Conservation (phyloP, 208 protist species). For the Trypanosoma cruzi region DNA sequence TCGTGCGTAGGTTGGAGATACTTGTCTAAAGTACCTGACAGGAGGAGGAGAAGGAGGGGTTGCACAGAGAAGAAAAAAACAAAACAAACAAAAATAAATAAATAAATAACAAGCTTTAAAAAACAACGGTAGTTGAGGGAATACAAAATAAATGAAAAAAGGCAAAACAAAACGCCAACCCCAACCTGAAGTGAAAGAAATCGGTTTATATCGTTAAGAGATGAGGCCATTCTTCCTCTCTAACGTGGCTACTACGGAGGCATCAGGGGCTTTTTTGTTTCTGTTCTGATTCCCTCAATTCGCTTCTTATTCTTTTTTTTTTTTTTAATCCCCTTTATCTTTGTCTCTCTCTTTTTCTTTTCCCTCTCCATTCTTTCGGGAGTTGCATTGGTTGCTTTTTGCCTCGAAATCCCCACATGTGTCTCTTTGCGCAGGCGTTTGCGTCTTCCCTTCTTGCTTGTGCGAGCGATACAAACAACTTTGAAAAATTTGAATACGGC, state of each 20-base stretch:
- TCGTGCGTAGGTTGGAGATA: not conserved
- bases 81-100: constrained; percentile 24
- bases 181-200: not conserved
- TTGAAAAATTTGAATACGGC: not conserved
- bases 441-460: not conserved
- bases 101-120: not conserved
- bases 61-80: not conserved
- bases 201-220: not conserved
- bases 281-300: not conserved
- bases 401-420: not conserved
- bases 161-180: not conserved
- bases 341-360: not conserved
- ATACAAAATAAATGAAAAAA: constrained; percentile 6
- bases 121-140: not conserved
- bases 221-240: not conserved
- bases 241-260: constrained; percentile 10
- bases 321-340: not conserved
- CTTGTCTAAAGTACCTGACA: constrained; percentile 8
- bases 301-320: constrained; percentile 20
- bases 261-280: constrained; percentile 11
- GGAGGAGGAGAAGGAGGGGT: not conserved
- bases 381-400: not conserved
- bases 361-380: not conserved
- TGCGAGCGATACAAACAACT: not conserved
- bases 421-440: not conserved